Conservation (phyloP, 805 yeast genomes). For the Kazachstania viticola region DNA sequence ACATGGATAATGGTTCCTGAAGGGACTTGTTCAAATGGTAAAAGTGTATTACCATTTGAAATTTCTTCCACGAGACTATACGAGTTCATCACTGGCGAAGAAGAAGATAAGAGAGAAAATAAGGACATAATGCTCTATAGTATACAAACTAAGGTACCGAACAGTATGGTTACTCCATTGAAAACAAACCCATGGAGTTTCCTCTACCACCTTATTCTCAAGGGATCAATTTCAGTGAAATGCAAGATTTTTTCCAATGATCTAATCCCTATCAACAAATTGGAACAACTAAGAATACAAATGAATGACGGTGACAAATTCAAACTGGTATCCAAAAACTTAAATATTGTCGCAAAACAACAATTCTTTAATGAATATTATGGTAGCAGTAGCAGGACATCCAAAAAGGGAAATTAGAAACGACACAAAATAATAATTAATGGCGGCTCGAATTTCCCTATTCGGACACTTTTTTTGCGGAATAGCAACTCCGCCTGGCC, state of each 20-base stretch:
- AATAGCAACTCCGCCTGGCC: no score
- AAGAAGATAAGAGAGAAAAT: background rate
- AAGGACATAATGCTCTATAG: constrained; percentile 9
- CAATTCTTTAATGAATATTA: constrained; percentile 27
- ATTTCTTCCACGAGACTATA: constrained; percentile 14
- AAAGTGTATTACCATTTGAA: constrained; percentile 53
- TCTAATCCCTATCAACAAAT: constrained; percentile 14
- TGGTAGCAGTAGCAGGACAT: background rate
- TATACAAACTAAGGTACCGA: constrained; percentile 21
- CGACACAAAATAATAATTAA: no score
- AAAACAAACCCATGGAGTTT: constrained; percentile 2
- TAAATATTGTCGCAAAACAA: constrained; percentile 33
- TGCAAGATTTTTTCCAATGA: constrained; percentile 8
- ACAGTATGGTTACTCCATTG: constrained; percentile 27
- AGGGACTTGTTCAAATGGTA: constrained; percentile 81
- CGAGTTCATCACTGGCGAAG: constrained; percentile 8
- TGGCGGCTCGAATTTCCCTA: no score
- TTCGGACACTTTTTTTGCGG: no score
- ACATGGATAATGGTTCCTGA: constrained; percentile 54
- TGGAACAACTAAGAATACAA: constrained; percentile 20
- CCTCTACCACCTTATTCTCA: background rate
- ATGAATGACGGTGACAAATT: constrained; percentile 38
- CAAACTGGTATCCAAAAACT: constrained; percentile 35
- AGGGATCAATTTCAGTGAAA: background rate
- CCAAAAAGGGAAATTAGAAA: no score